Base-by-base conservation (phyloP, 2,329 filamentous ascomycete species). In the Cladosporium austrohemisphaericum region DNA sequence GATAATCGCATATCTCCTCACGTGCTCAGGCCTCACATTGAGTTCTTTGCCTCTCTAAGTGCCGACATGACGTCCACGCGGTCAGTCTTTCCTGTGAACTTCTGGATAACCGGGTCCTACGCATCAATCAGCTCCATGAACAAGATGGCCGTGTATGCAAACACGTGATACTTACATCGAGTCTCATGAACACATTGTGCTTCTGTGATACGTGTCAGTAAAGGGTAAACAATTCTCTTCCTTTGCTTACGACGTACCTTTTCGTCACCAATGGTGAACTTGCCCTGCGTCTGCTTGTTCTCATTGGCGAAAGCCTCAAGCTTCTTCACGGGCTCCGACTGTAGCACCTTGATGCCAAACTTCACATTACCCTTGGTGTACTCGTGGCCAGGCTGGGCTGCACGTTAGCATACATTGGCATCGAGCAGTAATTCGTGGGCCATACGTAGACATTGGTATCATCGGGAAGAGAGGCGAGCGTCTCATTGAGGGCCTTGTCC, bases 311-410 rank as follows among this genome's bases (percentile, higher is more conserved):
- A 96, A 0, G 78, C 76, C 57, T 87, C 76, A 25, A 98, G 76
- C 60, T 84, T 86, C 75, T 86, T 83, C 55, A 96, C 81, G 0
- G 87, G 76, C 41, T 87, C 83, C 33, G 80, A 86, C 61, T 88
- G 82, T 49, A 85, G 73, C 13, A 97, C 85, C 2, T 84, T 85
- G 52, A 86, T 72, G 40, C 82, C 84, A 65, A 98, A 98, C 66
- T 89, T 89, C 62, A 93, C 89, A 64, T 98, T 98, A 44, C 85
- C 80, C 70, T 93, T 95, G n/a, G 93, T 98, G 72, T 98, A 98
- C 69, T 97, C 93, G 63, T 98, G 93, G 3, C 93, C 93, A 14
- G 92, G 91, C 85, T 92, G 54, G 0, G 18, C 2, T 11, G 2
- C 3, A 3, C 5, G n/a, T 49, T 20, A 48, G 44, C 13, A 19